Conservation (phyloP, 1,284 basidiomycete species). For the Rhodotorula sp. region DNA sequence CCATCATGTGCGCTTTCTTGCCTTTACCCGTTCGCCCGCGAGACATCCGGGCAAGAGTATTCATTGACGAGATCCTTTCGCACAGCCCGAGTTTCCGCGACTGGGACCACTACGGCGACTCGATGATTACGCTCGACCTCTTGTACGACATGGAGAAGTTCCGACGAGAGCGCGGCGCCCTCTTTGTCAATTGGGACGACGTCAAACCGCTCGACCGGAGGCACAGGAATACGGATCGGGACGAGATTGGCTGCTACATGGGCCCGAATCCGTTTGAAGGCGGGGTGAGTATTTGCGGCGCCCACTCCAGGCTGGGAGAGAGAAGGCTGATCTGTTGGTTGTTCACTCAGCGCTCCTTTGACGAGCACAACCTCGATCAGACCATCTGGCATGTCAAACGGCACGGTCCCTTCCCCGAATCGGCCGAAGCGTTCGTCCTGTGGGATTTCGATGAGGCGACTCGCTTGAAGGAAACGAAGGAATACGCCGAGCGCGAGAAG, state of each 20-base stretch:
- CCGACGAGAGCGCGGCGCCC: constrained; percentile 20
- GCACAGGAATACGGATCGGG: constrained; percentile 18
- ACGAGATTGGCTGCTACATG: constrained; percentile 33
- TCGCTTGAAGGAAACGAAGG: constrained; percentile 9
- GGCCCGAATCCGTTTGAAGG: constrained; percentile 29
- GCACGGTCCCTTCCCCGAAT: not conserved
- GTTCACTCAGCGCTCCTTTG: constrained; percentile 18
- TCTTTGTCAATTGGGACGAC: constrained; percentile 37
- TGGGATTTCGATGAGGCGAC: constrained; percentile 24
- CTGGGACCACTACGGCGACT: constrained; percentile 30
- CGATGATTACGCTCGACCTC: constrained; percentile 28
- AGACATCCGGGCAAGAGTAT: not conserved
- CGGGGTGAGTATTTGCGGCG: constrained; percentile 9
- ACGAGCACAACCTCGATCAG: constrained; percentile 35
- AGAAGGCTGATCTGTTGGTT: too few relatives aligned
- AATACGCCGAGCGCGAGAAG: constrained; percentile 15
- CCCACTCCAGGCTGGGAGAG: not conserved
- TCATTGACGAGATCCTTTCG: accelerated
- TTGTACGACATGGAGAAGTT: constrained; percentile 36
- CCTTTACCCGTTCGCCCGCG: too few relatives aligned
- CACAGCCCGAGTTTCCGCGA: constrained; percentile 31
- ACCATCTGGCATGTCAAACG: constrained; percentile 19
- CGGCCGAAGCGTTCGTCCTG: constrained; percentile 23
- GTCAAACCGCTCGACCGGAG: constrained; percentile 31
- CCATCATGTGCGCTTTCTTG: constrained; percentile 31